Base-by-base conservation (phyloP, 2,329 filamentous ascomycete genomes). In the Ophiostoma australiae region DNA sequence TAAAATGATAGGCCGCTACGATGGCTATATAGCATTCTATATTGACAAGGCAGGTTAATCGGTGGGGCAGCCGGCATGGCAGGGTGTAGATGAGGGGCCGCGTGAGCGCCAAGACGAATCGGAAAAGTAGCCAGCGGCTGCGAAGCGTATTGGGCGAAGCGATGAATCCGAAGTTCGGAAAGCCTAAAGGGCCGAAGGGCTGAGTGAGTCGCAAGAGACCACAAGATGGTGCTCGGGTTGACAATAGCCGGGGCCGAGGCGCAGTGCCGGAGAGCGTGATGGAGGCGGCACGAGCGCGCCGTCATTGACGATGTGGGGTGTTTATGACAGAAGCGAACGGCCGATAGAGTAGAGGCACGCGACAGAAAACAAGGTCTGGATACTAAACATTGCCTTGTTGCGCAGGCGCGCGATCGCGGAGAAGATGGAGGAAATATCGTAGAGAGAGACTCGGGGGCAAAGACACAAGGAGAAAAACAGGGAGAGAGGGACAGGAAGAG, bases 11-110 rank as follows among this genome's bases (percentile, higher is more conserved):
- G 15, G 58, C 17, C 31, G 61, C 8, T 17, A n/a, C n/a, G 7
- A 27, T 23, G 10, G 5, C 11, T 27, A 63, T 52, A 68, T 72
- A 70, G 55, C 39, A 48, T 67, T 11, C 11, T 27, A 5, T 13
- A 37, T 20, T 23, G 8, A 41, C 33, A 65, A 70, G 70, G 67
- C 78, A 80, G 75, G 79, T 78, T 73, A 71, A 72, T 63, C 67
- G 65, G 69, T 63, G 67, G 70, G 35, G 66, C n/a, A 48, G n/a
- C 39, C 44, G 39, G n/a, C 35, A 48, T 67, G 37, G 6, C 39
- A 27, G 66, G 66, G 39, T 55, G 39, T 52, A 31, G 67, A 48
- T 48, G 63, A 66, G 63, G 41, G 70, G 48, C 67, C 70, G 67
- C 55, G 67, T 66, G 67, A 66, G 52, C 55, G 66, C 58, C 31